Evolutionary conservation across 257 asterid genomes (phyloP), one percentile per base, ranked within the genome.

Genomic region (Petunia secreta): DNA sequence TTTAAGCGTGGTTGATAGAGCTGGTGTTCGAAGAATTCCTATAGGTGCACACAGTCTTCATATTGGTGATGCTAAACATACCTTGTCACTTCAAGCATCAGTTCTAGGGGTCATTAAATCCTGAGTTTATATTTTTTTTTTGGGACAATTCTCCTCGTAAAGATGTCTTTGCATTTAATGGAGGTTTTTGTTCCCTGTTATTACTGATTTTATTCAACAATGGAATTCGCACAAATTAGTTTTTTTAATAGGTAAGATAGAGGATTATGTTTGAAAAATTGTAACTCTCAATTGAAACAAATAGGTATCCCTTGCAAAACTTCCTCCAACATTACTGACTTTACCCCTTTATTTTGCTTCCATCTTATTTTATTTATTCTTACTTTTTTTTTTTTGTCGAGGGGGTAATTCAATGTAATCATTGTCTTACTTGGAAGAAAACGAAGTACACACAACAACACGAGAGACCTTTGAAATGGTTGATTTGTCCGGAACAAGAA

Each of bases 21-120:
- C 90, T 0, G 98, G 98, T 60, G 80, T 88, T 8, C 77, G 97
- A 53, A 81, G 97, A 85, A 91, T 94, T 77, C 92, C 97, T 1
- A 90, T 94, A 88, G 98, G 98, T 3, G 91, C 87, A 66, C 97
- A 94, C 25, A 91, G 86, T 7, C 65, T 94, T 76, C 94, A 87
- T 71, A 74, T 92, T 64, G 97, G 97, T 53, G 91, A 85, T 73
- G 37, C 87, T 14, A 87, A 79, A 82, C 97, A 94, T 83, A 63
- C 95, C 7, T 75, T 94, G 82, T 90, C 94, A 1, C 87, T 92
- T 40, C 87, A 88, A 75, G 86, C 94, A 34, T 86, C 84, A 14
- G 14, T 79, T 63, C 88, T 87, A 1, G 90, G 91, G 11, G 75
- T 90, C 46, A 84, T 90, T 75, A 85, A 85, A 83, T 81, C 87